These are phyloP conservation scores for Allomyces macrogynus DNA, from an alignment of 192 early-diverging fungal genomes.

Conservation along the genomic window DNA sequence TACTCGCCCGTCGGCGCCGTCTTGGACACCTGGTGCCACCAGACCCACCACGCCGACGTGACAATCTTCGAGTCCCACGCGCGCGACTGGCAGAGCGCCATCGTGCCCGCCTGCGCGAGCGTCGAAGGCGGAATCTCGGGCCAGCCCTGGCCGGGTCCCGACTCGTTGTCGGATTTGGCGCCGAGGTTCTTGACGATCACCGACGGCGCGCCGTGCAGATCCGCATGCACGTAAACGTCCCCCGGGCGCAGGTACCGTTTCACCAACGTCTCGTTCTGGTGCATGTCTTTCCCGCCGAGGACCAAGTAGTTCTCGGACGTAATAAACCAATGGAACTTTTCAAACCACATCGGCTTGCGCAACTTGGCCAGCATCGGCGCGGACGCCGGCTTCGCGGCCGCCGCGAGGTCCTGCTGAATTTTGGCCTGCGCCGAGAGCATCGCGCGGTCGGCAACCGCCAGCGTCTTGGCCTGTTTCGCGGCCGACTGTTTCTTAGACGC, in stretches of 20 bases:
- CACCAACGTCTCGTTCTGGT: constrained; percentile 83
- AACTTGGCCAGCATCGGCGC: constrained; percentile 20
- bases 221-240: constrained; percentile 83
- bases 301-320: constrained; percentile 81
- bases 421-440: constrained; percentile 79
- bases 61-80: constrained; percentile 98
- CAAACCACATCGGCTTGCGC: constrained; percentile 93
- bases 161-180: constrained; percentile 3
- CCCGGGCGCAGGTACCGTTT: constrained; percentile 39
- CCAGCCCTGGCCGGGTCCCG: constrained; percentile 12
- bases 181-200: constrained; percentile 70
- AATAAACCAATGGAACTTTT: constrained; percentile 93
- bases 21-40: constrained; percentile 68
- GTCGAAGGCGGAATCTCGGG: constrained; percentile 64
- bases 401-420: constrained; percentile 57
- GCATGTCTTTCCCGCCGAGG: constrained; percentile 75
- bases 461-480: constrained; percentile 76
- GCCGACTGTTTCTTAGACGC: constrained; percentile 61
- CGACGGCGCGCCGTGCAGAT: constrained; percentile 74
- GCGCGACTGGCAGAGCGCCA: constrained; percentile 80
- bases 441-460: constrained; percentile 63
- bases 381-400: constrained; percentile 38
- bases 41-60: constrained; percentile 86
- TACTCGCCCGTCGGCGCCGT: constrained; percentile 81
- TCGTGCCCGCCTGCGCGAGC: constrained; percentile 80